phyloP scores from a whole-genome alignment of 768 basidiomycete genomes.

The Mycena alexandri region DNA sequence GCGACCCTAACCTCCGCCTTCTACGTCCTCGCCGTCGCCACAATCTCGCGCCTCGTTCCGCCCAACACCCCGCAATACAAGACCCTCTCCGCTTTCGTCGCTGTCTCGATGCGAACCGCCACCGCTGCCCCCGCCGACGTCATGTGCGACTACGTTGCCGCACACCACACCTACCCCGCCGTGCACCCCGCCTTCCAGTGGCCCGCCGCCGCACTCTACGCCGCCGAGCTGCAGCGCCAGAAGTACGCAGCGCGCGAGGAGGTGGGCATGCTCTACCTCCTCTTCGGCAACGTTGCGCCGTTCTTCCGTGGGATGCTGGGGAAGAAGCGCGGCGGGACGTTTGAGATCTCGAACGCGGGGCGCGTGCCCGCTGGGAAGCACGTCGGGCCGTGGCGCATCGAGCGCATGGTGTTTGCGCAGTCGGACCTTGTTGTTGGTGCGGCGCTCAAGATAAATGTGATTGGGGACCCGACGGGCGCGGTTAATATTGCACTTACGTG shows the following conservation, averaged over 20 bases:
- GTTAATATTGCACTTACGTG: conserved; percentile 40
- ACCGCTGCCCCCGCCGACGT: conserved; percentile 42
- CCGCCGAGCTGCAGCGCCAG: conserved; percentile 43
- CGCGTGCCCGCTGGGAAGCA: conserved; percentile 30
- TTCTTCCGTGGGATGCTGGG: conserved; percentile 50
- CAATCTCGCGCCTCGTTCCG: conserved; percentile 44
- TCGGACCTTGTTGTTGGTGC: conserved; percentile 45
- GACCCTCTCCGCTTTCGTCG: conserved; percentile 43
- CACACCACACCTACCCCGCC: conserved; percentile 40
- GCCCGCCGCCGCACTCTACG: conserved; percentile 46
- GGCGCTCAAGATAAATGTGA: conserved; percentile 49
- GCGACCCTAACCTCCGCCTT: conserved; percentile 51
- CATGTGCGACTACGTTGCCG: conserved; percentile 52
- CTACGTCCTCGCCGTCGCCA: conserved; percentile 41
- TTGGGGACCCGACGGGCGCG: conserved; percentile 42
- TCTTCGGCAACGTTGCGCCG: conserved; percentile 47
- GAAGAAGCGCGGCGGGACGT: conserved; percentile 47
- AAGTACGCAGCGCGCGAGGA: conserved; percentile 37
- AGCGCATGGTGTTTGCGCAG: conserved; percentile 46
- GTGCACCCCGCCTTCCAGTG: conserved; percentile 49
- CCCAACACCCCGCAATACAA: conserved; percentile 26
- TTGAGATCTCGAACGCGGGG: conserved; percentile 58
- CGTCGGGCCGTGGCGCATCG: conserved; percentile 38
- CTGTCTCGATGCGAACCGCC: conserved; percentile 51
- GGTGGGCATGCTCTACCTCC: conserved; percentile 51